Percentiles rank a stretch among this genome's conserved stretches.
Evolutionary conservation across 257 asterid species (phyloP).

Genomic region (Capsicum rhomboideum): DNA sequence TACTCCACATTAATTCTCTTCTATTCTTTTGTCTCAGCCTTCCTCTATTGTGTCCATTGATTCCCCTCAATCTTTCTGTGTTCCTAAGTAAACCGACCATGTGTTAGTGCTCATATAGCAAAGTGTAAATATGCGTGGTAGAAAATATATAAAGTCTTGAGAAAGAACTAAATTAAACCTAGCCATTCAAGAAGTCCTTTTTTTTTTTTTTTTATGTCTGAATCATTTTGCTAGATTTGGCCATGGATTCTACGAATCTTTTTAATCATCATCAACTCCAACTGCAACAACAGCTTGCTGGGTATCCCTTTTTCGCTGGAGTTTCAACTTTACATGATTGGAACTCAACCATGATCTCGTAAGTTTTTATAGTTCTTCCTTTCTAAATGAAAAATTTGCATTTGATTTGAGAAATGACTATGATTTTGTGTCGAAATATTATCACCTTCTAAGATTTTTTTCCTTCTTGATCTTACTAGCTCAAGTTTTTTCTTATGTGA

Average conservation of each 20-base stretch:
- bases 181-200: background rate
- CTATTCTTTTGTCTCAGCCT: background rate
- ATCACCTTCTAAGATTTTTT: background rate
- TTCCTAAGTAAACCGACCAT: background rate
- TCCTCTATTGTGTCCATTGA: background rate
- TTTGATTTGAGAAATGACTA: background rate
- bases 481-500: background rate
- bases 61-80: background rate
- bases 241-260: slow-evolving; percentile 27
- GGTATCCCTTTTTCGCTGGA: background rate
- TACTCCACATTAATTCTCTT: background rate
- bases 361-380: background rate
- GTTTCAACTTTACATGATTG: slow-evolving; percentile 4
- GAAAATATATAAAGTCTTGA: background rate
- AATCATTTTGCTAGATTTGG: background rate
- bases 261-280: slow-evolving; percentile 9
- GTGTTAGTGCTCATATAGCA: background rate
- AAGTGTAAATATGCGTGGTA: background rate
- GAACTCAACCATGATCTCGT: slow-evolving; percentile 14
- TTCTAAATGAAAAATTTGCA: background rate
- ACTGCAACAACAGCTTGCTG: slow-evolving; percentile 7
- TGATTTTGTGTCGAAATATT: background rate
- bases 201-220: background rate
- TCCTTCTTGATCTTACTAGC: background rate
- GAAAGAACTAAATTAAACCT: background rate